Evolutionary conservation across 139 green algal genomes (phyloP), one percentile per base, ranked within the genome.

Genomic region (Desmodesmus armatus): DNA sequence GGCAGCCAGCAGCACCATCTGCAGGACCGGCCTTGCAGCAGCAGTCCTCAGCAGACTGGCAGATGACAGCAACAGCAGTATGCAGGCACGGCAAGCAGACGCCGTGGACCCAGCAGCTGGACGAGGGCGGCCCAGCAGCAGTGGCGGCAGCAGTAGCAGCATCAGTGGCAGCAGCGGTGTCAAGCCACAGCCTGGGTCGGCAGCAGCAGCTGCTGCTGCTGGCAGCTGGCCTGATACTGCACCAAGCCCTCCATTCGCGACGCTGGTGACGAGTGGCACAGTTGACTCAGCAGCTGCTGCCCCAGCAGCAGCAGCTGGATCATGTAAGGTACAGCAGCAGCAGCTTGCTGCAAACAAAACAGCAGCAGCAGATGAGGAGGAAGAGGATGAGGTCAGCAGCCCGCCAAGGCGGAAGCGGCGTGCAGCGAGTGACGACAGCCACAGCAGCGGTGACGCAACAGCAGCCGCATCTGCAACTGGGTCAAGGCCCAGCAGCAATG

Each of bases 201-300:
- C 21, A 27, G 5, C 69, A 55, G 37, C 69, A 53, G 41, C 13
- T 35, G 73, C 49, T 66, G 47, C 73, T 33, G 66, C 73, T 47
- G 73, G 73, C 55, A 82, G 76, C 55, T 82, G 76, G 76, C 76
- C 76, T 55, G 55, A 72, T 58, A 55, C 76, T 7, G 40, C 39
- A 11, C 76, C 76, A 6, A 82, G 76, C 37, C 76, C 76, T 5
- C 37, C 35, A 37, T 71, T 35, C 15, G 44, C 66, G 1, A 33
- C 44, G 66, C 33, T 49, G 27, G 66, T 31, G 11, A 74, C 66
- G n/a, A 69, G 60, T 17, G 60, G 60, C 2, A 69, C 66, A 49
- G 33, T 17, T 49, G 66, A 35, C 31, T 33, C 66, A 74, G 66
- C 66, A 44, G 66, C 17, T 29, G 66, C 66, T 74, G 33, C 35